phyloP scores from a whole-genome alignment of 257 asterid species.

The Eustoma russellianum region DNA sequence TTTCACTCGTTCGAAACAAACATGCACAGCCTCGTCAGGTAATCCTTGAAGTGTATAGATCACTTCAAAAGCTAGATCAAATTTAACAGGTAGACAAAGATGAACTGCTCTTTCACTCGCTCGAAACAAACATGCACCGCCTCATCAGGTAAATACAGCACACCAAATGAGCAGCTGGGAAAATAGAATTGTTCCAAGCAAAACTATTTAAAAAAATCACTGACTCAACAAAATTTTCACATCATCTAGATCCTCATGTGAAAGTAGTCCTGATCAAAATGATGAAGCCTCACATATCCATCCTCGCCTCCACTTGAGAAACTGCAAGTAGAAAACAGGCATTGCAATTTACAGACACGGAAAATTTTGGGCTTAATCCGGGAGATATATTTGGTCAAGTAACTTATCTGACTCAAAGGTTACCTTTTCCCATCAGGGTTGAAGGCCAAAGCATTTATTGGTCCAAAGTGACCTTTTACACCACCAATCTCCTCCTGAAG shows the following conservation, averaged over 20 bases:
- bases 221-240: neutral
- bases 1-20: too few relatives aligned
- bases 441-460: constrained; percentile 90
- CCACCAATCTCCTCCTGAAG: constrained; percentile 89
- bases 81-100: too few relatives aligned
- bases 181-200: too few relatives aligned
- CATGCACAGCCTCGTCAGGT: too few relatives aligned
- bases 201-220: neutral
- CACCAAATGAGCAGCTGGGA: too few relatives aligned
- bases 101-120: too few relatives aligned
- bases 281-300: constrained; percentile 86
- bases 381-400: neutral
- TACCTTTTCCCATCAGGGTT: constrained; percentile 95
- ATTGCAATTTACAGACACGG: neutral
- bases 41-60: too few relatives aligned
- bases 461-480: constrained; percentile 94
- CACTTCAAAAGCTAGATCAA: too few relatives aligned
- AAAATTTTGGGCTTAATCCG: neutral
- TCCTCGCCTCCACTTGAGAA: constrained; percentile 97
- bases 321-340: constrained; percentile 20
- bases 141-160: too few relatives aligned
- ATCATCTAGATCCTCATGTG: constrained; percentile 51
- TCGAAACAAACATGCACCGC: too few relatives aligned
- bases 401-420: neutral
- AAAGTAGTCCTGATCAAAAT: constrained; percentile 77